phyloP scores from a whole-genome alignment of 805 yeast species.

The Priceomyces fermenticarens region DNA sequence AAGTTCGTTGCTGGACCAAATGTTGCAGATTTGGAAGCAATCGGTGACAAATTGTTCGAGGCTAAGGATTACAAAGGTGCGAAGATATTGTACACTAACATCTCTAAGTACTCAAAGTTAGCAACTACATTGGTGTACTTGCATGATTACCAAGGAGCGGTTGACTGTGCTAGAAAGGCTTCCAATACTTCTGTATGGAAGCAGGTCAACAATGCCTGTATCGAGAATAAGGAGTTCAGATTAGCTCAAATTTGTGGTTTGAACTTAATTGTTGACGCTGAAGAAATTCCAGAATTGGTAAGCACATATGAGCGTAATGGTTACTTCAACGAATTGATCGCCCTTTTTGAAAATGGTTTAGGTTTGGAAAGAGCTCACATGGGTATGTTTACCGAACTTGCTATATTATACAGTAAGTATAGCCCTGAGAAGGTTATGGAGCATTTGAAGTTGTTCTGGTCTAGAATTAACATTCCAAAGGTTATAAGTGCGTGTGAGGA shows the following conservation, averaged over 20 bases:
- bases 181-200: conserved; percentile 93
- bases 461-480: conserved; percentile 95
- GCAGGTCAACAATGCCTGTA: conserved; percentile 95
- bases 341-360: conserved; percentile 91
- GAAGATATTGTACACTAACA: conserved; percentile 76
- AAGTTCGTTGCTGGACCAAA: conserved; percentile 80
- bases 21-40: conserved; percentile 86
- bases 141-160: conserved; percentile 93
- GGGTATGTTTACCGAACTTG: conserved; percentile 99
- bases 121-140: conserved; percentile 95
- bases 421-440: conserved; percentile 90
- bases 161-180: conserved; percentile 98
- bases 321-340: conserved; percentile 84
- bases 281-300: conserved; percentile 89
- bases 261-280: conserved; percentile 95
- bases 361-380: conserved; percentile 98
- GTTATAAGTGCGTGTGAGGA: conserved; percentile 90
- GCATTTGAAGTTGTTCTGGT: conserved; percentile 96
- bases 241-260: conserved; percentile 98
- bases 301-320: conserved; percentile 85
- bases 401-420: conserved; percentile 86
- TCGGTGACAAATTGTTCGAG: conserved; percentile 88
- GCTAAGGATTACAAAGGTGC: conserved; percentile 88
- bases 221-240: conserved; percentile 91
- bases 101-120: conserved; percentile 91